phyloP scores from a whole-genome alignment of 129 eudicot genomes.

The Glebionis coronaria region DNA sequence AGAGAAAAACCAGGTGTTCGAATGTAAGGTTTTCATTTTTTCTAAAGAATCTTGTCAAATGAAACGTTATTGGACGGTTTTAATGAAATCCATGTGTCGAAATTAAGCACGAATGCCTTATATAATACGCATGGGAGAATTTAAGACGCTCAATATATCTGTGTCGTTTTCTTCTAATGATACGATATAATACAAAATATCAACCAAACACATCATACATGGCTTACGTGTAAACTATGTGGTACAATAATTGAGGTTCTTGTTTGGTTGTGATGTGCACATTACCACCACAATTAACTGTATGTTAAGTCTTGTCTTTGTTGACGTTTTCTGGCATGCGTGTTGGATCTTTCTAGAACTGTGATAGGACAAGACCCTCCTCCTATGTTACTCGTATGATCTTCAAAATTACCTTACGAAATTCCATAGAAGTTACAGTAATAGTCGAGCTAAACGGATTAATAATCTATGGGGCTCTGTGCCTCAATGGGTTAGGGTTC shows the following conservation, averaged over 20 bases:
- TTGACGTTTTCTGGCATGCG: slow-evolving; percentile 7
- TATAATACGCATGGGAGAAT: too few species aligned
- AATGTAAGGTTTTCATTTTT: slow-evolving; percentile 20
- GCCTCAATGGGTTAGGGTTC: too few species aligned
- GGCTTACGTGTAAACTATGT: background rate
- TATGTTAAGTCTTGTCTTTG: background rate
- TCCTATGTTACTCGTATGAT: too few species aligned
- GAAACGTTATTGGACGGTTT: background rate
- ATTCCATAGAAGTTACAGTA: too few species aligned
- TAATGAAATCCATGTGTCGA: slow-evolving; percentile 2
- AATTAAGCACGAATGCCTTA: too few species aligned
- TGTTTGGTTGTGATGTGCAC: slow-evolving; percentile 17
- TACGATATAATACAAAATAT: background rate
- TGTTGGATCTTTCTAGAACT: slow-evolving; percentile 22
- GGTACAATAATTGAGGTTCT: slow-evolving; percentile 21
- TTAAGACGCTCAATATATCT: too few species aligned
- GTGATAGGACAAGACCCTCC: slow-evolving; percentile 8
- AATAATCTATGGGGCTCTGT: too few species aligned
- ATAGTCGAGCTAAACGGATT: too few species aligned
- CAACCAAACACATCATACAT: background rate
- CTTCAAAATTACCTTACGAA: too few species aligned
- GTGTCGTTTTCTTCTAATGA: too few species aligned
- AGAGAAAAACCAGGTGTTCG: slow-evolving; percentile 31
- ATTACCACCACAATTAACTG: slow-evolving; percentile 7
- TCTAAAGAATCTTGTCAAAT: background rate